Evolutionary conservation across 805 yeast genomes (phyloP).

Genomic region (Candida rishiriensis): DNA sequence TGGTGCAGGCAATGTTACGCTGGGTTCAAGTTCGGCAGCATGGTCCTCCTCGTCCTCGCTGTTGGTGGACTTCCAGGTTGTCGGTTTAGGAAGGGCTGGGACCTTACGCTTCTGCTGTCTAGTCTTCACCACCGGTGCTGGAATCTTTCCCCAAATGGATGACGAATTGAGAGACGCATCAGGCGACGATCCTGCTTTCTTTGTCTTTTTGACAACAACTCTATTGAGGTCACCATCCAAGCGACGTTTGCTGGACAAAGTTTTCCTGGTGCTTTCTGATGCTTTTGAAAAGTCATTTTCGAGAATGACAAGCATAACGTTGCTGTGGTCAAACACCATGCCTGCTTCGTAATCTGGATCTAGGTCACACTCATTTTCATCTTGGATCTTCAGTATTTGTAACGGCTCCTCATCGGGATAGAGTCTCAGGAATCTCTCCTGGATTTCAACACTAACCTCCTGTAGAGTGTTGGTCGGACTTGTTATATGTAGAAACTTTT

Average conservation of each 20-base stretch:
- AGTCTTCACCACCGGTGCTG: not conserved
- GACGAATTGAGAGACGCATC: conserved; percentile 3
- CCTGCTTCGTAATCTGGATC: conserved; percentile 71
- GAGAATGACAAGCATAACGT: conserved; percentile 42
- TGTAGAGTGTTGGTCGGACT: conserved; percentile 41
- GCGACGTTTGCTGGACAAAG: conserved; percentile 18
- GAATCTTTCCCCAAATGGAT: conserved; percentile 19
- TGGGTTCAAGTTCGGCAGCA: conserved; percentile 1
- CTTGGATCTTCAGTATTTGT: conserved; percentile 60
- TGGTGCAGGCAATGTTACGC: conserved; percentile 20
- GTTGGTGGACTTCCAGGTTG: not conserved
- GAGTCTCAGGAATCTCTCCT: conserved; percentile 51
- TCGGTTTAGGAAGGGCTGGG: not conserved
- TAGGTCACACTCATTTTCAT: conserved; percentile 62
- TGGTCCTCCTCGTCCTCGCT: too few relatives aligned
- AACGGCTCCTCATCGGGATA: conserved; percentile 61
- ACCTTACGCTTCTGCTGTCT: not conserved
- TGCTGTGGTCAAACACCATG: conserved; percentile 56
- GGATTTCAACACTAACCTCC: conserved; percentile 49
- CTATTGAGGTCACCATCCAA: conserved; percentile 22
- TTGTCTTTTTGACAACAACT: conserved; percentile 26
- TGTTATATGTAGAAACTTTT: conserved; percentile 63
- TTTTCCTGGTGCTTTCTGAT: too few relatives aligned
- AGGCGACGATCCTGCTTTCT: not conserved
- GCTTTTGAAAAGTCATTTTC: conserved; percentile 31